A percentile compares a stretch with the other conserved stretches of the same genome.
phyloP scores from a whole-genome alignment of 176 grass and related monocot species.

The Hordeum marinum region DNA sequence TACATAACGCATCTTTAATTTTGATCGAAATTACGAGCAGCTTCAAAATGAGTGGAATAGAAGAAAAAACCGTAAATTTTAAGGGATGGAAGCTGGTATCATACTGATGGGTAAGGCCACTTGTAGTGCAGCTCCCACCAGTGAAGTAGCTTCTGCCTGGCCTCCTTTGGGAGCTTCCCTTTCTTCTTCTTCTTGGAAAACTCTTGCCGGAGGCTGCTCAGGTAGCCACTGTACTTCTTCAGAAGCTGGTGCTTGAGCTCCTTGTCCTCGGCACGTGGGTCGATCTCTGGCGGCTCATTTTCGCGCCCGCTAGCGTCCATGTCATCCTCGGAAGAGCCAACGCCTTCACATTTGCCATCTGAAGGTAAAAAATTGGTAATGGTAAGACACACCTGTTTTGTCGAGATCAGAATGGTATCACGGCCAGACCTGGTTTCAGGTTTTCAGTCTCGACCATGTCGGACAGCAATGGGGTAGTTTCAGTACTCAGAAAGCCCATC shows the following conservation, averaged over 20 bases:
- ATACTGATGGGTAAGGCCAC: slow-evolving; percentile 83
- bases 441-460: slow-evolving; percentile 26
- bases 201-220: slow-evolving; percentile 79
- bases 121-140: slow-evolving; percentile 88
- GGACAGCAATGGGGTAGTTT: slow-evolving; percentile 10
- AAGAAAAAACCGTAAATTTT: background rate
- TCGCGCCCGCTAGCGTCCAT: slow-evolving; percentile 60
- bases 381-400: slow-evolving; percentile 9
- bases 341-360: slow-evolving; percentile 76
- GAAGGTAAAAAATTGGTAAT: slow-evolving; percentile 8
- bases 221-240: slow-evolving; percentile 73
- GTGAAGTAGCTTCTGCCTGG: slow-evolving; percentile 69
- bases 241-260: slow-evolving; percentile 73
- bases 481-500: slow-evolving; percentile 30
- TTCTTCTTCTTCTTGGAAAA: slow-evolving; percentile 93
- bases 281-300: slow-evolving; percentile 54
- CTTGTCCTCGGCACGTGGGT: slow-evolving; percentile 51
- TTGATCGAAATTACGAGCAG: background rate
- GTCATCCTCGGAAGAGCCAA: slow-evolving; percentile 79
- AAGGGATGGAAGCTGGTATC: background rate
- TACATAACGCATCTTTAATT: background rate
- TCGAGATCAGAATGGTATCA: slow-evolving; percentile 4
- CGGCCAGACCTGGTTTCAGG: background rate
- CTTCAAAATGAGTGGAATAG: background rate
- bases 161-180: slow-evolving; percentile 82